Conservation (phyloP, 2,329 filamentous ascomycete species). For the Pseudogymnoascus sp. region DNA sequence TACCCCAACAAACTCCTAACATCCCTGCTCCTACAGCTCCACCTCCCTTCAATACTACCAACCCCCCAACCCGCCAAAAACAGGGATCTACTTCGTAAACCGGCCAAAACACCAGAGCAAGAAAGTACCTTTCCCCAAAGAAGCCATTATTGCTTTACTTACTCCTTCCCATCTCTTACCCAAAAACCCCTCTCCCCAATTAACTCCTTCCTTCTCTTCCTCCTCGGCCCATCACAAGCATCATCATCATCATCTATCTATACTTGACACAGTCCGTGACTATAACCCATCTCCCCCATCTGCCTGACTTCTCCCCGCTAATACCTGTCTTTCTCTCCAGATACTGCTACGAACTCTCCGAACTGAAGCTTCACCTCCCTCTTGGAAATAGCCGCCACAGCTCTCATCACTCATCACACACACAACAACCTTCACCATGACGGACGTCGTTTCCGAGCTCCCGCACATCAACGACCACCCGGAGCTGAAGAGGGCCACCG, state of each 20-base stretch:
- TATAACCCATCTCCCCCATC: not conserved
- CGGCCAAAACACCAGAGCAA: not conserved
- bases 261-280: not conserved
- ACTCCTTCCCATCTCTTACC: not conserved
- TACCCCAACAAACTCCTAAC: slow-evolving; percentile 1
- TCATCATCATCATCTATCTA: not conserved
- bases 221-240: slow-evolving; percentile 3
- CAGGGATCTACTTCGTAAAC: slow-evolving; percentile 1
- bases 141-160: not conserved
- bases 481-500: slow-evolving; percentile 23
- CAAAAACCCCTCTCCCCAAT: not conserved
- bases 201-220: not conserved
- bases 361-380: not conserved
- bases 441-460: slow-evolving; percentile 4
- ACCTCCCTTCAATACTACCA: not conserved
- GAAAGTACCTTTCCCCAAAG: not conserved
- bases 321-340: slow-evolving; percentile 1
- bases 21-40: not conserved
- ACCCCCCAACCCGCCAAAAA: slow-evolving; percentile 1
- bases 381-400: not conserved
- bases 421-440: slow-evolving; percentile 7
- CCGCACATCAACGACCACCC: not conserved
- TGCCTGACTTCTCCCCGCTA: not conserved
- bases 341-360: not conserved
- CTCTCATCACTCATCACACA: not conserved